Percentiles rank a stretch among this genome's conserved stretches.
Evolutionary conservation across 2,329 filamentous ascomycete species (phyloP).

Genomic region (Neofusicoccum cordaticola): DNA sequence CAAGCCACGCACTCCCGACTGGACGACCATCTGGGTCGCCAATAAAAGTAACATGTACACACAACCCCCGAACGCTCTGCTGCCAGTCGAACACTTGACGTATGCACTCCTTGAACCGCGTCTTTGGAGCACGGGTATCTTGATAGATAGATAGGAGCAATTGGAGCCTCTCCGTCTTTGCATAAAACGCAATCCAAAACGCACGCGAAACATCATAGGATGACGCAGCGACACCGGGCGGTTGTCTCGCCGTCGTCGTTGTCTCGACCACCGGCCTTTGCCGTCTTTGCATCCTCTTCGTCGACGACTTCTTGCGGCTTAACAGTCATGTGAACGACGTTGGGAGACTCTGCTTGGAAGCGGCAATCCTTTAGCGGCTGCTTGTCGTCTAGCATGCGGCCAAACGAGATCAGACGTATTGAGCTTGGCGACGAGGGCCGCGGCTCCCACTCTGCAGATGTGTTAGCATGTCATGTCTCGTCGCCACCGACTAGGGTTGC

Average conservation of each 20-base stretch:
- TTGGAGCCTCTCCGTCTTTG: background rate
- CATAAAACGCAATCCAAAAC: background rate
- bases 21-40: background rate
- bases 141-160: constrained; percentile 9
- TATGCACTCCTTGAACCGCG: constrained; percentile 2
- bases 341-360: constrained; percentile 70
- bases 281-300: constrained; percentile 70
- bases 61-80: background rate
- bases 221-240: constrained; percentile 63
- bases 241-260: constrained; percentile 55
- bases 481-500: background rate
- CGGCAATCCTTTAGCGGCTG: constrained; percentile 77
- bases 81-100: background rate
- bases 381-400: constrained; percentile 87
- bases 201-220: constrained; percentile 39
- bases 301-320: constrained; percentile 80
- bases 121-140: constrained; percentile 7
- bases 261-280: constrained; percentile 52
- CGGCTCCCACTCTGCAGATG: constrained; percentile 70
- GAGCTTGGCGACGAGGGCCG: constrained; percentile 82
- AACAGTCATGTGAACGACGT: constrained; percentile 93
- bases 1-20: background rate
- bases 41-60: constrained; percentile 4
- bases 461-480: constrained; percentile 8
- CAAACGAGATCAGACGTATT: constrained; percentile 89